Conservation (phyloP, 805 yeast species). For the Candida parachauliodes region DNA sequence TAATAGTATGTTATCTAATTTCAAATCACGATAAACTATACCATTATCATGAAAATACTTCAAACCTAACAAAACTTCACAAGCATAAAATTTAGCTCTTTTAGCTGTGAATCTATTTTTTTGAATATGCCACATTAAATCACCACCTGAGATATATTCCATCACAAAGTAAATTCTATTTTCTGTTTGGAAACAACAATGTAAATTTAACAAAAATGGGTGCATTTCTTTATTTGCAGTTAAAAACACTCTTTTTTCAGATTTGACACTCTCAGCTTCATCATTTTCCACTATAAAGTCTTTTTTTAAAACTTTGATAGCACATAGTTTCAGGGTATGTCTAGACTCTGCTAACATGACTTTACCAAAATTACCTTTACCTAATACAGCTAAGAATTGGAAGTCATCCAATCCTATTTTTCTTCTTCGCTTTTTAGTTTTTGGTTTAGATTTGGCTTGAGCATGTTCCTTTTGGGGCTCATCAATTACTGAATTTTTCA, state of each 20-base stretch:
- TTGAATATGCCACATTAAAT: constrained; percentile 98
- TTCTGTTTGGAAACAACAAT: constrained; percentile 96
- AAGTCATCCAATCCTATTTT: constrained; percentile 93
- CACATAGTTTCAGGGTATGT: constrained; percentile 77
- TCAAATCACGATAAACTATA: constrained; percentile 93
- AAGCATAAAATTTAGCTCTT: constrained; percentile 96
- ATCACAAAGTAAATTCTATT: constrained; percentile 95
- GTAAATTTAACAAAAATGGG: constrained; percentile 87
- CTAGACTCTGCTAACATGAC: constrained; percentile 96
- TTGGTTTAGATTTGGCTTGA: constrained; percentile 17
- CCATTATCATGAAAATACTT: constrained; percentile 95
- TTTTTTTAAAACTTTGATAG: constrained; percentile 93
- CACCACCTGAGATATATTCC: constrained; percentile 98
- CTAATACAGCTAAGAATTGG: constrained; percentile 88
- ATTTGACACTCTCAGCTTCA: constrained; percentile 91
- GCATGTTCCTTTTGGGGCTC: constrained; percentile 1
- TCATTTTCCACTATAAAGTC: constrained; percentile 94
- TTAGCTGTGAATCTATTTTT: constrained; percentile 82
- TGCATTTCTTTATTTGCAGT: constrained; percentile 83
- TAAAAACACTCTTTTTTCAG: constrained; percentile 88
- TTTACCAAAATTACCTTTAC: constrained; percentile 98
- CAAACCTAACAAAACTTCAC: constrained; percentile 88
- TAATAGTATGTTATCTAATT: constrained; percentile 87
- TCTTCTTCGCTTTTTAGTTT: constrained; percentile 46
- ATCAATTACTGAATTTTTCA: constrained; percentile 3